phyloP scores from a whole-genome alignment of 768 basidiomycete genomes.

The Inosperma sp. region DNA sequence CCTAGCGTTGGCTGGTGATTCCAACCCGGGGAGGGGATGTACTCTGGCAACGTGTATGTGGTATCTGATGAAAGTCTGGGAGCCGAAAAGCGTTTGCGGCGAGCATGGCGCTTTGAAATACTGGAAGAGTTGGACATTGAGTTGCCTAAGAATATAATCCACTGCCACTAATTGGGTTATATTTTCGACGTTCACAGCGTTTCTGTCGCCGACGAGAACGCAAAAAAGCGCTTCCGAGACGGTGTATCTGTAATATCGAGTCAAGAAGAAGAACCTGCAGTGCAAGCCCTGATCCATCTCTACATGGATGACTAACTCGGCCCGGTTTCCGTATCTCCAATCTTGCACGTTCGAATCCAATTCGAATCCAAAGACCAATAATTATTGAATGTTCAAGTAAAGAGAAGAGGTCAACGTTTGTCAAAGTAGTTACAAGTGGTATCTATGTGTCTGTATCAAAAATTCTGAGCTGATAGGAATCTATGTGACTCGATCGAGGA shows the following conservation, averaged over 20 bases:
- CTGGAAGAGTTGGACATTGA: too few species aligned
- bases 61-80: constrained; percentile 64
- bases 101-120: constrained; percentile 34
- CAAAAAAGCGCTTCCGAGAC: constrained; percentile 4
- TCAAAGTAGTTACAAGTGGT: too few species aligned
- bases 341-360: not conserved
- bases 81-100: constrained; percentile 55
- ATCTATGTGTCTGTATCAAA: not conserved
- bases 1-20: constrained; percentile 6
- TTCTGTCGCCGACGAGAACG: constrained; percentile 16
- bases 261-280: constrained; percentile 3
- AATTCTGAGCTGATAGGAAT: too few species aligned
- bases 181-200: too few species aligned
- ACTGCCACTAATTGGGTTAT: too few species aligned
- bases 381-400: too few species aligned
- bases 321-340: not conserved
- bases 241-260: constrained; percentile 1
- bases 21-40: constrained; percentile 33
- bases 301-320: too few species aligned
- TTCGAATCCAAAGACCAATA: too few species aligned
- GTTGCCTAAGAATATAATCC: too few species aligned
- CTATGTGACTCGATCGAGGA: too few species aligned
- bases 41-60: constrained; percentile 60
- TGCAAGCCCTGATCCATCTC: too few species aligned
- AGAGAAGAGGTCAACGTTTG: too few species aligned